phyloP scores from a whole-genome alignment of 2,329 filamentous ascomycete genomes.

The Scopulariopsis brevicaulis region DNA sequence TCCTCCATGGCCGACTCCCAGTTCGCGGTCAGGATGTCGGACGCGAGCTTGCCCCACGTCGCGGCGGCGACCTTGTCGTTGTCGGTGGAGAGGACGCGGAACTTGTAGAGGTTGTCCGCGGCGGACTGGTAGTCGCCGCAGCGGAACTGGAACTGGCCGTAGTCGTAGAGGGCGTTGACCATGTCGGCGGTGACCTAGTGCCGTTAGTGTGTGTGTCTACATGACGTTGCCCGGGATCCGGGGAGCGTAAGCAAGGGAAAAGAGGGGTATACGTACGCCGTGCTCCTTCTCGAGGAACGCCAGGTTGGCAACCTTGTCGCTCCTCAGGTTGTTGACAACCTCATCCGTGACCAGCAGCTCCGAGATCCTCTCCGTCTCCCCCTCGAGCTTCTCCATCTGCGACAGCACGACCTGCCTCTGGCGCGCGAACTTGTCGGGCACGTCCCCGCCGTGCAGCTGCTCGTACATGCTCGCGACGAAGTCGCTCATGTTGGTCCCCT shows the following conservation, averaged over 20 bases:
- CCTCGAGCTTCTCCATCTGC: slow-evolving; percentile 71
- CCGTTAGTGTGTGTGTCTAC: not conserved
- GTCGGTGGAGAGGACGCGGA: slow-evolving; percentile 94
- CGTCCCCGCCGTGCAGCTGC: slow-evolving; percentile 69
- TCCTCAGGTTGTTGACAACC: slow-evolving; percentile 81
- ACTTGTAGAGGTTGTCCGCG: slow-evolving; percentile 90
- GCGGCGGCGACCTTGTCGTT: slow-evolving; percentile 94
- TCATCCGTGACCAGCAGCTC: slow-evolving; percentile 79
- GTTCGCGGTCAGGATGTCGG: slow-evolving; percentile 87
- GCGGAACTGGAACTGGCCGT: slow-evolving; percentile 95
- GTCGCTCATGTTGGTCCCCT: slow-evolving; percentile 98
- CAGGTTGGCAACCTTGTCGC: slow-evolving; percentile 98
- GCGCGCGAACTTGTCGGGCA: slow-evolving; percentile 75
- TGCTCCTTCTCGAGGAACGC: slow-evolving; percentile 96
- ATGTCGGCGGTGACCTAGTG: slow-evolving; percentile 75
- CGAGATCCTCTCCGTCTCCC: slow-evolving; percentile 80
- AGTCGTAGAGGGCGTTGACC: slow-evolving; percentile 92
- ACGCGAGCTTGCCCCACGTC: slow-evolving; percentile 96
- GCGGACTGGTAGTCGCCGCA: slow-evolving; percentile 89
- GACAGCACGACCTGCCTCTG: slow-evolving; percentile 84
- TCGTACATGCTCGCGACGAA: slow-evolving; percentile 89
- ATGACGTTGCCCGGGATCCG: not conserved
- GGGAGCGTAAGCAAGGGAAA: not conserved
- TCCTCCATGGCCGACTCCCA: slow-evolving; percentile 93
- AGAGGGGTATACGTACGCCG: slow-evolving; percentile 46